These are phyloP conservation scores for Proliferodiscus dingleyae DNA, from an alignment of 2,329 filamentous ascomycete genomes.

Conservation along the genomic window DNA sequence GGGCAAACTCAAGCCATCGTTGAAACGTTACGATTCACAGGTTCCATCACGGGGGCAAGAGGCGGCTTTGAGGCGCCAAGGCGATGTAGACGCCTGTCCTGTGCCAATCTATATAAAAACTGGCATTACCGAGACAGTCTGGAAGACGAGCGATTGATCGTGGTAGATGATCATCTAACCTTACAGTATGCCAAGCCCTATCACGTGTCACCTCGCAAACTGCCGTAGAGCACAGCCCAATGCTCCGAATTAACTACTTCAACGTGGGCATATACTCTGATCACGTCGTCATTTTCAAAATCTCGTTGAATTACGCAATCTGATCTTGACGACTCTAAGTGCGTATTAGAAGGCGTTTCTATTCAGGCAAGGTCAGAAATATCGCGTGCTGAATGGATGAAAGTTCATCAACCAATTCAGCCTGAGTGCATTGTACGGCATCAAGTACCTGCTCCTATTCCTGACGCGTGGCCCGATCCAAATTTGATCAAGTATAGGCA, in stretches of 20 bases:
- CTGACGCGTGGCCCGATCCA: conserved; percentile 4
- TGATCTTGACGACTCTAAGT: not conserved
- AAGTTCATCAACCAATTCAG: conserved; percentile 4
- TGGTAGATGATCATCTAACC: no score
- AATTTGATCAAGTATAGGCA: not conserved
- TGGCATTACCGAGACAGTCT: no score
- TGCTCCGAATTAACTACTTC: not conserved
- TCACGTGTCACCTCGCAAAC: not conserved
- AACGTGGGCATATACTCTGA: not conserved
- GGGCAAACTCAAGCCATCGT: not conserved
- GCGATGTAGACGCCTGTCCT: no score
- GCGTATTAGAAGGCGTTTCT: conserved; percentile 1
- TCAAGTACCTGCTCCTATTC: no score
- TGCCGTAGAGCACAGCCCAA: no score
- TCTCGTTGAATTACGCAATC: not conserved
- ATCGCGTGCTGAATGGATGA: conserved; percentile 4
- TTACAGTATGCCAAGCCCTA: no score
- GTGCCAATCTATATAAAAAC: no score
- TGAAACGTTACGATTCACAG: conserved; percentile 7
- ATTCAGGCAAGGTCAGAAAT: conserved; percentile 4
- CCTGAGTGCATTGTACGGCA: conserved; percentile 5
- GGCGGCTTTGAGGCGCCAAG: no score
- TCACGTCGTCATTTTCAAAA: not conserved
- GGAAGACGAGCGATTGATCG: no score
- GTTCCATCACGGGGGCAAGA: not conserved